Evolutionary conservation across 192 early-diverging fungal species (phyloP), one percentile per base, ranked within the genome.

Genomic region (Gryganskiella cystojenkinii): DNA sequence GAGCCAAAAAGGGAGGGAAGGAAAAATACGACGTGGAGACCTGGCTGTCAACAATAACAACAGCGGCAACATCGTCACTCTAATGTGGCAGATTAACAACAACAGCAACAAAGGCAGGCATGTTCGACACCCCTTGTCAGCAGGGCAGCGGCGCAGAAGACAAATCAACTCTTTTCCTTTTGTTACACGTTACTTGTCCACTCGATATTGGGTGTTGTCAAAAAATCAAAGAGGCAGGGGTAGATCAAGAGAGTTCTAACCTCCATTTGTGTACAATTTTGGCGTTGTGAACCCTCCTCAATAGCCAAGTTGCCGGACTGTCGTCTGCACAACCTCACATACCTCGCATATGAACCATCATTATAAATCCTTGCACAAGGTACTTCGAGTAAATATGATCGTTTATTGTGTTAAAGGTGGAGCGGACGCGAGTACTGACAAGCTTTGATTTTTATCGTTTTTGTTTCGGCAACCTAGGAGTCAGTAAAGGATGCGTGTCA

Each of bases 401-500:
- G 11, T 37, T 19, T 9, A 10, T 24, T 30, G 58, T 0, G 22
- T 60, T 60, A 42, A 34, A 47, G 31, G 28, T 19, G 3, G 7
- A 25, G 40, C 31, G 14, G 6, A 30, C 0, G 34, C 33, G 31
- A 4, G 33, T 53, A 15, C 9, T 35, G 14, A 53, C 24, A 55
- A 50, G 34, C 0, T 58, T 24, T 28, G 30, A 44, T 44, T 35
- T 64, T 4, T 6, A 9, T 31, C 40, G 22, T 24, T n/a, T 19
- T 20, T 11, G 40, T 22, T 40, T 51, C 11, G 49, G 43, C 10
- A 13, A 30, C n/a, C 3, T 56, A 80, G 76, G 67, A 80, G 15
- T 59, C 76, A n/a, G 69, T 71, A 37, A 68, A 67, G n/a, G 70
- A 82, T 51, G 53, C 74, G 13, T 79, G 70, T 42, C 81, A 82